Evolutionary conservation across 768 basidiomycete species (phyloP), one percentile per base, ranked within the genome.

Genomic region (Leccinum uliginosum): DNA sequence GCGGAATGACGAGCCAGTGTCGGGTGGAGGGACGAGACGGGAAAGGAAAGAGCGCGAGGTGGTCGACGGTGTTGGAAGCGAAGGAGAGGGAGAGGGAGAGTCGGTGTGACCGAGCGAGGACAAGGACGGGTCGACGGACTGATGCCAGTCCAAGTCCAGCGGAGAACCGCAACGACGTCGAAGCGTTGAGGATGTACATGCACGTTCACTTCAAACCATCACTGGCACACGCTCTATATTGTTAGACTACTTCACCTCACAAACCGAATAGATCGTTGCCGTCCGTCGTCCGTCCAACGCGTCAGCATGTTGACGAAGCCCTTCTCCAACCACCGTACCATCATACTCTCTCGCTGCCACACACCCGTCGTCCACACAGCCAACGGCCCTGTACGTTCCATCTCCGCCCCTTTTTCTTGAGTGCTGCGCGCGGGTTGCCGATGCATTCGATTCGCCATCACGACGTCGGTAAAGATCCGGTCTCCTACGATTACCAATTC

Each of bases 401-500:
- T 32, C 30, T 32, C 12, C 12, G 12, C 12, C 30, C 30, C 30
- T 32, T 26, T 30, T 44, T 21, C 46, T n/a, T 17, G 24, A 19
- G 19, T 4, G 19, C 30, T n/a, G 19, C 30, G 19, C 3, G 15
- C 10, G 14, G 8, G 26, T 5, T 27, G 15, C 15, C 30, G 70
- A 71, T 23, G 51, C 76, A 94, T 85, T 34, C 92, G 84, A 63
- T 90, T 87, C 9, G 92, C 87, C 71, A 98, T 77, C 52, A 98
- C 81, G 17, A 94, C 74, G 68, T 99, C 96, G 0, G 96, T 99
- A 65, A 97, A 89, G 51, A 98, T 73, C 11, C 96, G 82, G 74
- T 99, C 96, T 0, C 96, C 96, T 12, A 99, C 86, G 38, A 98
- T 73, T 55, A 98, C 74, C 44, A 97, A 75, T 56, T 87, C 82